phyloP scores from a whole-genome alignment of 2,329 filamentous ascomycete genomes.

The Aspergillus bombycis region DNA sequence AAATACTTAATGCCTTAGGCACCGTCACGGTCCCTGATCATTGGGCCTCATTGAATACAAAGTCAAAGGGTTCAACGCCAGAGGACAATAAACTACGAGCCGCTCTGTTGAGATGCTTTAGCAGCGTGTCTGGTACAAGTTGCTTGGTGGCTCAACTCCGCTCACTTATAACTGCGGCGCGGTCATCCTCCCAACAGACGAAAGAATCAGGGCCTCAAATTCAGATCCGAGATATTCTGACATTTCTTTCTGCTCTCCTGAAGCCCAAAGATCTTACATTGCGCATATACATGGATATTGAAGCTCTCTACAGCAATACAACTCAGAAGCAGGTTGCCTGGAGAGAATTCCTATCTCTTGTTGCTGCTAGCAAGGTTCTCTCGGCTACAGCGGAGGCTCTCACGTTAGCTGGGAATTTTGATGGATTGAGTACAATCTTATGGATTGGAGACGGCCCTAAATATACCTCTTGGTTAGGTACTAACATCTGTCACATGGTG shows the following conservation, averaged over 20 bases:
- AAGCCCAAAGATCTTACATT: constrained; percentile 46
- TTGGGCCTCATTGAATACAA: constrained; percentile 65
- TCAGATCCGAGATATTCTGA: constrained; percentile 39
- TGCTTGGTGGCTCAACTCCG: constrained; percentile 73
- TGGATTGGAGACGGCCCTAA: constrained; percentile 69
- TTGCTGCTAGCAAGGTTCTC: constrained; percentile 64
- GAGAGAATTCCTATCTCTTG: constrained; percentile 64
- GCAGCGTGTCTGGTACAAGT: constrained; percentile 76
- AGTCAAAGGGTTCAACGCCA: constrained; percentile 17
- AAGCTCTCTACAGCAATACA: constrained; percentile 40
- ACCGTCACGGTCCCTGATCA: constrained; percentile 78
- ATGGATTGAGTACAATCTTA: constrained; percentile 27
- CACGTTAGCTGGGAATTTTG: constrained; percentile 37
- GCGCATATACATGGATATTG: constrained; percentile 51
- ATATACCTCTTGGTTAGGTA: constrained; percentile 73
- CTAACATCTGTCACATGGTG: constrained; percentile 57
- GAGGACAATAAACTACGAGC: constrained; percentile 38
- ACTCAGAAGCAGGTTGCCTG: constrained; percentile 59
- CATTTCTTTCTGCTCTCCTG: constrained; percentile 47
- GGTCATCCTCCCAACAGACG: constrained; percentile 28
- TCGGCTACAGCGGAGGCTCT: constrained; percentile 61
- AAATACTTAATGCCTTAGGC: constrained; percentile 75
- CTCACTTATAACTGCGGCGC: constrained; percentile 52
- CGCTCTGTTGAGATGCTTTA: constrained; percentile 65
- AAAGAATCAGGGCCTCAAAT: constrained; percentile 39